A percentile compares a stretch with the other conserved stretches of the same genome.
These are phyloP conservation scores for Cenchrus americanus DNA, from an alignment of 176 grass and related monocot species.

Conservation along the genomic window DNA sequence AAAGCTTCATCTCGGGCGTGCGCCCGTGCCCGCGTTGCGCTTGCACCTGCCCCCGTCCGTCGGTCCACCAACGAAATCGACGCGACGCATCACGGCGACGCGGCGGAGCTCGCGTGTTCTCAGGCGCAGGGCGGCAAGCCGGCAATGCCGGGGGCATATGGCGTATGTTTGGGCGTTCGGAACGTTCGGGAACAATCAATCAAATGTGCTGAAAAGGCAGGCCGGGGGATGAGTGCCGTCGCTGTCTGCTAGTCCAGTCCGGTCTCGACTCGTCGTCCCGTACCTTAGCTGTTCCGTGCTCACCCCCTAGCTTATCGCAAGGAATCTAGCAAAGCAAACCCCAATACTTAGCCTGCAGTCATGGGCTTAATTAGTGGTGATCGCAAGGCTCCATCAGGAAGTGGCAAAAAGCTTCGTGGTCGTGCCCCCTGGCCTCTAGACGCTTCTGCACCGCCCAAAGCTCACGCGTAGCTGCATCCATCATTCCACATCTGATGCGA, in stretches of 20 bases:
- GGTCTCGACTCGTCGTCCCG: neutral
- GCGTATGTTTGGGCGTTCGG: neutral
- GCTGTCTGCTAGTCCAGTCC: neutral
- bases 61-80: neutral
- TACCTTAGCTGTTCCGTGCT: neutral
- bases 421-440: neutral
- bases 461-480: neutral
- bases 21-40: too few relatives aligned
- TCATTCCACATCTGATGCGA: neutral
- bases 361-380: neutral
- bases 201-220: too few relatives aligned
- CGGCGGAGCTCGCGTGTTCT: slow-evolving; percentile 10
- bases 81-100: neutral
- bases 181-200: slow-evolving; percentile 26
- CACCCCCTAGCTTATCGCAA: neutral
- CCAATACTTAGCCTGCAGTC: neutral
- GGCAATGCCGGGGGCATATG: neutral
- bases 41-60: too few relatives aligned
- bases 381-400: neutral
- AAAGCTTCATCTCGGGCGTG: too few relatives aligned
- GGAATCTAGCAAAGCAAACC: neutral
- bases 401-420: neutral
- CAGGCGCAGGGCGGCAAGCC: neutral
- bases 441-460: neutral
- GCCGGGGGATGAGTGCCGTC: neutral